Conservation (phyloP, 1,139 yeast genomes). For the Meyerozyma elateridarum region DNA sequence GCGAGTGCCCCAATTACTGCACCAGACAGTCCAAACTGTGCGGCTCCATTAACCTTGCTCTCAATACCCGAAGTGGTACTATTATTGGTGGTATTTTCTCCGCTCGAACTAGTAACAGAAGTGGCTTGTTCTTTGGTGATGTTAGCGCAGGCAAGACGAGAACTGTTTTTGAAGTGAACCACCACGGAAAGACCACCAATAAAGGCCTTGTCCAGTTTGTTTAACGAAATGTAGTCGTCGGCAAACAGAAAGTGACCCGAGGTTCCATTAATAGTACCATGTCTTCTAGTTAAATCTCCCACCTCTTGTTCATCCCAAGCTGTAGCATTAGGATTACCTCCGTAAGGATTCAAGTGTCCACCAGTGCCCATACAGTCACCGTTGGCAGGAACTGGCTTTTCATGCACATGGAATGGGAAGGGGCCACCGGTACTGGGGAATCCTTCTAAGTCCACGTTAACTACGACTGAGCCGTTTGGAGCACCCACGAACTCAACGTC, state of each 20-base stretch:
- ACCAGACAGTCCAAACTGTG: no score
- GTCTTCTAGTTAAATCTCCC: conserved; percentile 42
- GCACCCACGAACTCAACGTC: conserved; percentile 27
- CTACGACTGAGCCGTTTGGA: conserved; percentile 29
- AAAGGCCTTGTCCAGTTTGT: conserved; percentile 29
- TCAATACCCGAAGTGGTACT: no score
- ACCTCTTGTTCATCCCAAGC: conserved; percentile 25
- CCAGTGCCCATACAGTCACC: conserved; percentile 39
- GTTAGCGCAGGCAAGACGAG: conserved; percentile 41
- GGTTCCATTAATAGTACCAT: conserved; percentile 29
- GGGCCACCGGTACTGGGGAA: conserved; percentile 39
- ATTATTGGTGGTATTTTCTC: no score
- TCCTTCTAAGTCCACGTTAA: conserved; percentile 26
- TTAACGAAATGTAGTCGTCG: conserved; percentile 37
- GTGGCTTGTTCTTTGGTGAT: conserved; percentile 18
- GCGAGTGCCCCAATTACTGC: no score
- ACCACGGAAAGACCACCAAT: conserved; percentile 37
- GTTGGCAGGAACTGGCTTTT: conserved; percentile 31
- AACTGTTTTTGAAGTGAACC: conserved; percentile 28
- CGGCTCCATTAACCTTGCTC: no score
- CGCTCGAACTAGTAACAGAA: conserved; percentile 5
- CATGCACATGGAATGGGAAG: conserved; percentile 40
- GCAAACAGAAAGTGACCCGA: conserved; percentile 22
- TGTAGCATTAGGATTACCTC: conserved; percentile 27
- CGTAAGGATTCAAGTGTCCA: conserved; percentile 38